Evolutionary conservation across 2,329 filamentous ascomycete species (phyloP), one percentile per base, ranked within the genome.

Genomic region (Pseudogymnoascus sp.): DNA sequence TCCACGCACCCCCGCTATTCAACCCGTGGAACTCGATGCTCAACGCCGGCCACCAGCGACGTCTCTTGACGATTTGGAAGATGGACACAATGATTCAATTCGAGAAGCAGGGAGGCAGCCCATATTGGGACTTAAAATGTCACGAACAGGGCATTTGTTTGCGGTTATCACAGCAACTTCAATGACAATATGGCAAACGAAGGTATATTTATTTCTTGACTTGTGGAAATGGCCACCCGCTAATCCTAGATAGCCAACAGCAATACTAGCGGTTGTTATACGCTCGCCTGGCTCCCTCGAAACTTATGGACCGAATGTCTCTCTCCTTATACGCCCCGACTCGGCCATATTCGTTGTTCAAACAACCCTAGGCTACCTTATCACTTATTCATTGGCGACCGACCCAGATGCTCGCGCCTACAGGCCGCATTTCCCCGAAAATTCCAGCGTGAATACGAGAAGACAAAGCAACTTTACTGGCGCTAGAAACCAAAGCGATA

Each of bases 161-260:
- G 90, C 90, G 61, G 91, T 91, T 56, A 91, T 97, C 72, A 97
- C 93, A 0, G 79, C 84, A 4, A 90, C 90, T 1, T 89, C 90
- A 11, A 85, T 99, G 74, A 91, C 90, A n/a, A 82, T 99, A 68
- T 99, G 95, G 95, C 95, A 99, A 78, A 93, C 91, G 63, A 93
- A 93, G 83, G 91, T 92, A 81, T 65, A 26, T 80, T 71, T 47
- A 31, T 56, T 59, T 61, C 33, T 59, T 19, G 47, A 33, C 24
- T 61, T 37, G 21, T 53, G 31, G 24, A 40, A 62, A 63, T 33
- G 29, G 4, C 50, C 50, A 33, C 33, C 26, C 16, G 50, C 50
- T 56, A 56, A 56, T 56, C 14, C 16, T 72, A 62, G 66, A 61
- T 73, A 96, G 89, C 95, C 95, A 59, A 93, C 91, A 62, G 92